Percentiles rank a stretch among this genome's conserved stretches.
phyloP scores from a whole-genome alignment of 305 asterid genomes.

The Plantago lanceolata region DNA sequence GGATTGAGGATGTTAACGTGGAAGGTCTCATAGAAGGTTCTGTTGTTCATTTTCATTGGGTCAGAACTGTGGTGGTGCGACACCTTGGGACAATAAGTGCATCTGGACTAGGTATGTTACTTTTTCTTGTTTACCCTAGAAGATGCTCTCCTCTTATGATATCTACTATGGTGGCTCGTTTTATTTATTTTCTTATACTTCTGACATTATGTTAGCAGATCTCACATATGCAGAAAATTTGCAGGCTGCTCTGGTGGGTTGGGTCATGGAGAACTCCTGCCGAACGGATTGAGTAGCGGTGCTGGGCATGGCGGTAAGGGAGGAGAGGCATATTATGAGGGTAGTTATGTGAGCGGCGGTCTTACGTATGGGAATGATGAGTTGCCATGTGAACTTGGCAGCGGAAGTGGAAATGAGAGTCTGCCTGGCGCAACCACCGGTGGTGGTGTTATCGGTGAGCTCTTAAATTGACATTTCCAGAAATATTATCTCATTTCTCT shows the following conservation, averaged over 20 bases:
- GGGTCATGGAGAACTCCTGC: conserved; percentile 66
- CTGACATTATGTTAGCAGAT: conserved; percentile 19
- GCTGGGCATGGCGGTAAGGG: conserved; percentile 98
- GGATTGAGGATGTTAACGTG: conserved; percentile 69
- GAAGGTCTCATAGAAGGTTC: conserved; percentile 78
- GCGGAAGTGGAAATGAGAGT: conserved; percentile 85
- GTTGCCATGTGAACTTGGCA: conserved; percentile 89
- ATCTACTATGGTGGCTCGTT: neutral
- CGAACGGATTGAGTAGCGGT: conserved; percentile 71
- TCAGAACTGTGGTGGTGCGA: conserved; percentile 56
- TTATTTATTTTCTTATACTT: too few relatives aligned
- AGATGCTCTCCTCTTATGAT: conserved; percentile 15
- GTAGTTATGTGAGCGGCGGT: conserved; percentile 59
- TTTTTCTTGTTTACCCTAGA: neutral
- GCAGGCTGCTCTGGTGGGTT: conserved; percentile 81
- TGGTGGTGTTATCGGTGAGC: conserved; percentile 80
- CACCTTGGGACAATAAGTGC: conserved; percentile 70
- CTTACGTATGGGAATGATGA: conserved; percentile 57
- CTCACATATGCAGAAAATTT: conserved; percentile 28
- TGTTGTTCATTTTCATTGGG: conserved; percentile 76
- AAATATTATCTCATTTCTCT: too few relatives aligned
- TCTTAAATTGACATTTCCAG: conserved; percentile 15
- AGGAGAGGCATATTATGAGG: conserved; percentile 71
- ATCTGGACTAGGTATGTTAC: conserved; percentile 65
- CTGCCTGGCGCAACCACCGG: conserved; percentile 62